Evolutionary conservation across 805 yeast genomes (phyloP), one percentile per base, ranked within the genome.

Genomic region (Candida endomychidarum): DNA sequence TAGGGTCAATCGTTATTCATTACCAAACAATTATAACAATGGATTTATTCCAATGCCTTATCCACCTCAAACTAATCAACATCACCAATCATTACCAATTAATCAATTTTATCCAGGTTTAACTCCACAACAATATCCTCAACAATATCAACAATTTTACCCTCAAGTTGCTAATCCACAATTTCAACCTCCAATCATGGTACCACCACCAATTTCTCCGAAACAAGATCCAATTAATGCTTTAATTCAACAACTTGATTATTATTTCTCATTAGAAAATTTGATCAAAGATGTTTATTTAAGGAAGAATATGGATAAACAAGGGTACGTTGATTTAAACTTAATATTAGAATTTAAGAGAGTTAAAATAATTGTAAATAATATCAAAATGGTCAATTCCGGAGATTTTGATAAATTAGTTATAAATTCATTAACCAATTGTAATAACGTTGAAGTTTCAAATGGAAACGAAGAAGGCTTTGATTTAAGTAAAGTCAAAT

Each of bases 191-290:
- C 60, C 63, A 34, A 54, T 53, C 22, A 65, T 57, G 41, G 63
- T 67, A 18, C 74, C 75, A 14, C 75, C 75, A 17, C 74, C 75
- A 39, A 69, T 69, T 47, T 66, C 72, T 34, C 73, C 74, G 15
- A 65, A 69, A 51, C 74, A 69, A 51, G 68, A 67, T 43, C 75
- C 74, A 21, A 61, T 58, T 43, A 62, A 62, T 48, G 75, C 75
- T 25, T 69, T 69, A 50, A 59, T 58, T 37, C 61, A 65, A 43
- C 98, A 90, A 70, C 70, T 91, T 38, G 93, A 87, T 58, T 93
- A 93, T 70, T 93, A 93, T 63, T 86, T 93, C 67, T 83, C 95
- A 21, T 72, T 81, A 37, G 96, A 88, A 53, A 93, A 93, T 63
- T 73, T 93, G 63, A 71, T 83, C 52, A 86, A 88, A 65, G 99